phyloP scores from a whole-genome alignment of 116 monocot genomes.

The Posidonia oceanica region DNA sequence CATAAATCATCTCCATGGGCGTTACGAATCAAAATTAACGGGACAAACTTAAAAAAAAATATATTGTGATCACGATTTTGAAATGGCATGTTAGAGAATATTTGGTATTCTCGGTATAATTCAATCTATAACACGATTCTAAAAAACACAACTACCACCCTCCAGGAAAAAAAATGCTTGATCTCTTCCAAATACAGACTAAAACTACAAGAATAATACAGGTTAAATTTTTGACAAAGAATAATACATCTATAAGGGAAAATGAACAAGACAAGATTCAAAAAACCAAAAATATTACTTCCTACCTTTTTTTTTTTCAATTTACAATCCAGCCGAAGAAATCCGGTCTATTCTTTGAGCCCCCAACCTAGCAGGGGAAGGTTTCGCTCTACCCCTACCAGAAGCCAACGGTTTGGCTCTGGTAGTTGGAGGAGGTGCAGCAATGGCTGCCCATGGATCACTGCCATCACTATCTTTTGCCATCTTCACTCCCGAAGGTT shows the following conservation, averaged over 20 bases:
- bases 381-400: conserved; percentile 66
- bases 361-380: conserved; percentile 51
- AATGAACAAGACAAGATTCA: background rate
- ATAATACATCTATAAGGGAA: conserved; percentile 13
- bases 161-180: background rate
- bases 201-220: conserved; percentile 5
- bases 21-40: too few species aligned
- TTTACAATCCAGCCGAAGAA: conserved; percentile 35
- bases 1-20: too few species aligned
- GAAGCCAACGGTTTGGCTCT: conserved; percentile 76
- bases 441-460: conserved; percentile 95
- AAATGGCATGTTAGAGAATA: too few species aligned
- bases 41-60: too few species aligned
- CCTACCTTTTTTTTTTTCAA: background rate
- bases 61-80: too few species aligned
- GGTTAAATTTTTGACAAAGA: conserved; percentile 12
- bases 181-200: background rate
- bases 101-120: too few species aligned
- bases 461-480: conserved; percentile 20
- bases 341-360: conserved; percentile 76
- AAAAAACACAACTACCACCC: background rate
- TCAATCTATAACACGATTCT: background rate
- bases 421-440: conserved; percentile 77
- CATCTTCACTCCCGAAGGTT: conserved; percentile 21
- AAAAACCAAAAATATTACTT: background rate